A percentile compares a stretch with the other conserved stretches of the same genome.
Conservation (phyloP, 2,329 filamentous ascomycete genomes). For the Fusarium camptoceras region DNA sequence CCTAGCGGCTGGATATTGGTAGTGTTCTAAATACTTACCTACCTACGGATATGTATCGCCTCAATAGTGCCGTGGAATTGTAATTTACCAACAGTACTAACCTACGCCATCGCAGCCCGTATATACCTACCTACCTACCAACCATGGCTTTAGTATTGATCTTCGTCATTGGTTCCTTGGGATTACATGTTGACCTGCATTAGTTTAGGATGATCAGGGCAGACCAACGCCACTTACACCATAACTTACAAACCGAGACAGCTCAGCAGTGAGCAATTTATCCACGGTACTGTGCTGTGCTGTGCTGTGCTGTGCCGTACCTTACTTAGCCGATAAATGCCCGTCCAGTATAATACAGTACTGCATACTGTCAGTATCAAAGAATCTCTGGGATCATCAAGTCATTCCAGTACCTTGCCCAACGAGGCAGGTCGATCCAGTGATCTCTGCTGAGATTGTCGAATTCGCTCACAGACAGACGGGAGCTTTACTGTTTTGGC, state of each 20-base stretch:
- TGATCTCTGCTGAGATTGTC: slow-evolving; percentile 19
- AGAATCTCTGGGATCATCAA: neutral
- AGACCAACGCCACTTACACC: slow-evolving; percentile 22
- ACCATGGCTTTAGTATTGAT: neutral
- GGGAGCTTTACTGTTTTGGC: slow-evolving; percentile 31
- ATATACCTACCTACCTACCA: neutral
- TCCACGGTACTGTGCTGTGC: neutral
- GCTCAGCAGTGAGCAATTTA: neutral
- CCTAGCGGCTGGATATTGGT: neutral
- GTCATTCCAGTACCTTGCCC: slow-evolving; percentile 24
- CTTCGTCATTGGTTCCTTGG: neutral
- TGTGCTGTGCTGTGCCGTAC: neutral
- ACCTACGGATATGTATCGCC: no score
- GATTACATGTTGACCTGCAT: slow-evolving; percentile 11
- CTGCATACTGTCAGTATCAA: neutral
- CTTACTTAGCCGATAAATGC: slow-evolving; percentile 24
- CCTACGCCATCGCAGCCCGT: neutral
- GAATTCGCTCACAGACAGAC: slow-evolving; percentile 28
- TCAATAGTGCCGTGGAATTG: neutral
- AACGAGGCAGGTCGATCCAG: slow-evolving; percentile 31
- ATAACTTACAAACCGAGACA: neutral
- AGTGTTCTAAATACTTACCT: neutral
- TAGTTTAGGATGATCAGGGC: slow-evolving; percentile 10
- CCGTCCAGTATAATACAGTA: neutral
- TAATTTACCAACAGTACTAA: neutral